phyloP scores from a whole-genome alignment of 225 moss, liverwort and hornwort species.

The Marchantia paleacea region DNA sequence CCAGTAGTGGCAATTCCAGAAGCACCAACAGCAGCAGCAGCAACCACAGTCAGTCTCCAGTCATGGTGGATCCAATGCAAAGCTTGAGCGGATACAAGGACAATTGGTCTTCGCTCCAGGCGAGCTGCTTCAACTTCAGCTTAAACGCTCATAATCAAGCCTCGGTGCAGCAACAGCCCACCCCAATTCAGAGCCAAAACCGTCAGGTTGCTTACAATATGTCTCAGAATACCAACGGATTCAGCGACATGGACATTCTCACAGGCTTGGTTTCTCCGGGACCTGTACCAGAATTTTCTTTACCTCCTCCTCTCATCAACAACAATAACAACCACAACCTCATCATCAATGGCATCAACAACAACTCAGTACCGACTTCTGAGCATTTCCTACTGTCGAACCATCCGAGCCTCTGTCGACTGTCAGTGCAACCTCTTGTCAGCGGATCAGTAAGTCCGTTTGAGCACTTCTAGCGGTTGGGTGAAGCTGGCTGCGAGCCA shows the following conservation, averaged over 20 bases:
- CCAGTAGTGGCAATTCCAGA: neutral
- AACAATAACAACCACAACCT: slow-evolving; percentile 1
- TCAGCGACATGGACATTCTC: slow-evolving; percentile 42
- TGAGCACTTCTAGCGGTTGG: neutral
- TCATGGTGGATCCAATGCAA: slow-evolving; percentile 37
- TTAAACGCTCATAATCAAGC: neutral
- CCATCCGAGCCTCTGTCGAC: slow-evolving; percentile 8
- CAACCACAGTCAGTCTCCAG: neutral
- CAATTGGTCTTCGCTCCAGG: slow-evolving; percentile 19
- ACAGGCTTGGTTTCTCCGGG: slow-evolving; percentile 26
- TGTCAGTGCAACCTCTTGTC: slow-evolving; percentile 8
- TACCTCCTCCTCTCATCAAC: slow-evolving; percentile 19
- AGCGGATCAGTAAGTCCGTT: neutral
- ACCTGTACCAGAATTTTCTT: slow-evolving; percentile 18
- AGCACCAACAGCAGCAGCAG: neutral
- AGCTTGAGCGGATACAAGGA: slow-evolving; percentile 42
- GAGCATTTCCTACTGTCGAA: slow-evolving; percentile 3
- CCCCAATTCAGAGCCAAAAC: neutral
- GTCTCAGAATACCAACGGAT: neutral
- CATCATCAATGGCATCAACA: slow-evolving; percentile 5
- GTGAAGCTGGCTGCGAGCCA: neutral
- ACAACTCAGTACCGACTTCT: neutral
- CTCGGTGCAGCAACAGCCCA: neutral
- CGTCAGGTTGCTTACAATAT: neutral
- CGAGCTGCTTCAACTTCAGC: neutral